A percentile compares a stretch with the other conserved stretches of the same genome.
Evolutionary conservation across 1,284 basidiomycete genomes (phyloP).

Genomic region (Ustilago sp.): DNA sequence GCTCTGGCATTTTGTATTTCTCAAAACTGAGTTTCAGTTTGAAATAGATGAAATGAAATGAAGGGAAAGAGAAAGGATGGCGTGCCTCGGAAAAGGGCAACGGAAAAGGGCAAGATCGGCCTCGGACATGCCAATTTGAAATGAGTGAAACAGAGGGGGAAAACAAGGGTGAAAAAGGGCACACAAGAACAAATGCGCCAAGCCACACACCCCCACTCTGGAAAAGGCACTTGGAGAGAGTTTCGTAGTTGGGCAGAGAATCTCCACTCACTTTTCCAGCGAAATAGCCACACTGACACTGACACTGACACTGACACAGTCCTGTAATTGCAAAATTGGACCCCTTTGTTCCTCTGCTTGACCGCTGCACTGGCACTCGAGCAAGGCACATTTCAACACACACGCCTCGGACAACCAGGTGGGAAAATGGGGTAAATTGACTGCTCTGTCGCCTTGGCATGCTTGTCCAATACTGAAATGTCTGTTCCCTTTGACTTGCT

Average conservation of each 20-base stretch:
- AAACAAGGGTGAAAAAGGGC: background rate
- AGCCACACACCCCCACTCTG: background rate
- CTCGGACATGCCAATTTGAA: background rate
- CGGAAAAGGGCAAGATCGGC: background rate
- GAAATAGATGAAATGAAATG: background rate
- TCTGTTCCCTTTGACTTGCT: constrained; percentile 4
- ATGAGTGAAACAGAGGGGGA: background rate
- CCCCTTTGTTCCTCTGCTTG: background rate
- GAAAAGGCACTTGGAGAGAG: background rate
- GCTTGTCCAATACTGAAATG: constrained; percentile 24
- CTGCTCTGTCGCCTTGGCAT: constrained; percentile 5
- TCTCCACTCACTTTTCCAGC: background rate
- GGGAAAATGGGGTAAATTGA: constrained; percentile 1
- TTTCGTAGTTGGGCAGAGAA: constrained; percentile 27
- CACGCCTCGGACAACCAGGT: too few species aligned
- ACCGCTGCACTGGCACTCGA: background rate
- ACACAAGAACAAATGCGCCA: background rate
- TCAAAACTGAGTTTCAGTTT: background rate
- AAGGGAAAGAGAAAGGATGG: background rate
- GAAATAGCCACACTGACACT: background rate
- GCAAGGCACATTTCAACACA: background rate
- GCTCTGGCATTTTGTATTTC: background rate
- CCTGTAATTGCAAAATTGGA: background rate
- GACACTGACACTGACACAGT: too few species aligned
- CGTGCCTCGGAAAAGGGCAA: constrained; percentile 12